Evolutionary conservation across 768 basidiomycete species (phyloP).

Genomic region (Russula olivacea): DNA sequence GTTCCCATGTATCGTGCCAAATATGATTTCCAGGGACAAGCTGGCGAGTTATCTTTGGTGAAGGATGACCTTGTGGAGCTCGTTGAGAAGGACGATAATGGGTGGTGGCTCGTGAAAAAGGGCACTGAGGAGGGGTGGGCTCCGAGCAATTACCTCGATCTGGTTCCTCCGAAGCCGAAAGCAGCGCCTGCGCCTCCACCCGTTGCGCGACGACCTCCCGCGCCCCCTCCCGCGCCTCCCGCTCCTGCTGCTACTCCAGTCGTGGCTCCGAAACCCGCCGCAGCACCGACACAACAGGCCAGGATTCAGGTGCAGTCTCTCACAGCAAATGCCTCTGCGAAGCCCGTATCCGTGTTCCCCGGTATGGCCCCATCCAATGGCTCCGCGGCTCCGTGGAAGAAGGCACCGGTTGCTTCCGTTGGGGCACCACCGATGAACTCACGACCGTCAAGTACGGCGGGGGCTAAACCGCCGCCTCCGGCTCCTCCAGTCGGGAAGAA

Average conservation of each 20-base stretch:
- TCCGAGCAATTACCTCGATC: slow-evolving; percentile 88
- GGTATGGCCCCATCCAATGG: slow-evolving; percentile 67
- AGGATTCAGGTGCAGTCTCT: slow-evolving; percentile 36
- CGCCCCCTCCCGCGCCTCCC: slow-evolving; percentile 35
- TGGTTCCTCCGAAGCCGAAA: slow-evolving; percentile 60
- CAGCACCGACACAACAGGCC: slow-evolving; percentile 31
- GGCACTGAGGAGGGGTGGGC: slow-evolving; percentile 86
- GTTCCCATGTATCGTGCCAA: slow-evolving; percentile 79
- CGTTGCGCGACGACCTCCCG: slow-evolving; percentile 39
- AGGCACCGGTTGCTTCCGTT: slow-evolving; percentile 34
- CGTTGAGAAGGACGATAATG: slow-evolving; percentile 87
- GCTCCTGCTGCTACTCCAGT: slow-evolving; percentile 33
- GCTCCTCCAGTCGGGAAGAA: slow-evolving; percentile 54
- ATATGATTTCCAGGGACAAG: slow-evolving; percentile 89
- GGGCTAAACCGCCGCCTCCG: slow-evolving; percentile 43
- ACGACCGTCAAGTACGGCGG: slow-evolving; percentile 46
- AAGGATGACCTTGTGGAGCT: slow-evolving; percentile 94
- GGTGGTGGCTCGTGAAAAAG: slow-evolving; percentile 97
- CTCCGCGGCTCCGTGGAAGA: slow-evolving; percentile 71
- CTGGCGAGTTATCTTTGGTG: slow-evolving; percentile 81
- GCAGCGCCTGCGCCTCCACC: slow-evolving; percentile 64
- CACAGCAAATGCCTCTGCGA: slow-evolving; percentile 56
- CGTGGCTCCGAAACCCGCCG: slow-evolving; percentile 12
- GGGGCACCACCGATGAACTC: slow-evolving; percentile 43
- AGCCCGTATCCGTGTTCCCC: slow-evolving; percentile 78